Evolutionary conservation across 805 yeast species (phyloP), one percentile per base, ranked within the genome.

Genomic region (Barnettozyma vustinii): DNA sequence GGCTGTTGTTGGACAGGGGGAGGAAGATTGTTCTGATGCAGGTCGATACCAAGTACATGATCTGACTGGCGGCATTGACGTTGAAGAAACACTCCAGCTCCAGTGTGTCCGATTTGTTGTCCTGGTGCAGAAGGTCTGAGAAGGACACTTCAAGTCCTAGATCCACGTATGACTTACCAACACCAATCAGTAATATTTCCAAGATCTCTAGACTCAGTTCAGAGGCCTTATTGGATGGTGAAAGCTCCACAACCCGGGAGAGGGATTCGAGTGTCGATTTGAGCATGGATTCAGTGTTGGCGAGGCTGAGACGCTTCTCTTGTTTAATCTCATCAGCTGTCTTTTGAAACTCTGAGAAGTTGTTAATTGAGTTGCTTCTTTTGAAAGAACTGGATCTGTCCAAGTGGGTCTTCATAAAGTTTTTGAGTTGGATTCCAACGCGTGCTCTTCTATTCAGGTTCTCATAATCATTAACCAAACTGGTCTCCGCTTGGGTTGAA

Each of bases 241-340:
- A 74, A 36, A 88, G 69, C 61, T 89, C 96, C 58, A 87, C 74
- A 4, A 84, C 72, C 60, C 97, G 73, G 2, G 91, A 84, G 5
- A 89, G 71, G 1, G 91, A 76, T 65, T 90, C 97, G 33, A 88
- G 84, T 8, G 83, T 76, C 16, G 86, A 77, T 55, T 81, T 83
- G 37, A 89, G 69, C 49, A 87, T 76, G 3, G 73, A 68, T 54
- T 87, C 91, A 2, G 87, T 81, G 23, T 72, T 68, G 15, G 67
- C 57, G 7, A 83, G 61, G 27, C 66, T 62, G 37, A 74, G 60
- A 27, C 61, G 60, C 3, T 50, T 40, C 10, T 20, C 44, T 16
- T 44, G 30, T 27, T 40, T 46, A 8, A 16, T 2, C 13, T 41
- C 49, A 19, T 56, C 45, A 26, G 44, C 45, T 21, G 18, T 37